These are phyloP conservation scores for Floccularia luteovirens DNA, from an alignment of 768 basidiomycete species.

Conservation along the genomic window DNA sequence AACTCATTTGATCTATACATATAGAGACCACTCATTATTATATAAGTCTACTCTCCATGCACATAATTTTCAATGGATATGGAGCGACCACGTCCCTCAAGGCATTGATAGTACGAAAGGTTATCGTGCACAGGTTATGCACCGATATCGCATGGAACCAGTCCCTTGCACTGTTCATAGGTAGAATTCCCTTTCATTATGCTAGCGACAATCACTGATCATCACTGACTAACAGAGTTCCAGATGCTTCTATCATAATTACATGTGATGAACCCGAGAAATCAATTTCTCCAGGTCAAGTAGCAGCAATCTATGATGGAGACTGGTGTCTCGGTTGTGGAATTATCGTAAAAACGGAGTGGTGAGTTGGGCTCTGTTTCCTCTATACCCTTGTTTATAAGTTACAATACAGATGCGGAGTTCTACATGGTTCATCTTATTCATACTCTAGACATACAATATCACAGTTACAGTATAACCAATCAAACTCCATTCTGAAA, in stretches of 20 bases:
- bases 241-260: conserved; percentile 36
- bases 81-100: conserved; percentile 48
- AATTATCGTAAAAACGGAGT: conserved; percentile 41
- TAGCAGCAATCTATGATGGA: conserved; percentile 64
- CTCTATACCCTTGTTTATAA: too few relatives aligned
- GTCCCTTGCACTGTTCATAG: conserved; percentile 44
- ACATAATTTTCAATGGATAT: conserved; percentile 70
- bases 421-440: too few relatives aligned
- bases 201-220: too few relatives aligned
- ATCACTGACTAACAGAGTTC: too few relatives aligned
- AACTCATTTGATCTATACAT: conserved; percentile 1
- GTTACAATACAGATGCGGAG: too few relatives aligned
- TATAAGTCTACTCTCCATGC: conserved; percentile 31
- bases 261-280: conserved; percentile 52
- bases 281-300: conserved; percentile 75
- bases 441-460: too few relatives aligned
- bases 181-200: too few relatives aligned
- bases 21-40: conserved; percentile 56
- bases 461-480: too few relatives aligned
- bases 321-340: conserved; percentile 86
- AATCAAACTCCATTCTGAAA: too few relatives aligned
- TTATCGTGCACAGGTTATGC: conserved; percentile 43
- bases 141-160: conserved; percentile 62
- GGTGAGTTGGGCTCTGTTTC: too few relatives aligned
- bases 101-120: conserved; percentile 34